Conservation (phyloP, 2,329 filamentous ascomycete species). For the Monilinia laxa region DNA sequence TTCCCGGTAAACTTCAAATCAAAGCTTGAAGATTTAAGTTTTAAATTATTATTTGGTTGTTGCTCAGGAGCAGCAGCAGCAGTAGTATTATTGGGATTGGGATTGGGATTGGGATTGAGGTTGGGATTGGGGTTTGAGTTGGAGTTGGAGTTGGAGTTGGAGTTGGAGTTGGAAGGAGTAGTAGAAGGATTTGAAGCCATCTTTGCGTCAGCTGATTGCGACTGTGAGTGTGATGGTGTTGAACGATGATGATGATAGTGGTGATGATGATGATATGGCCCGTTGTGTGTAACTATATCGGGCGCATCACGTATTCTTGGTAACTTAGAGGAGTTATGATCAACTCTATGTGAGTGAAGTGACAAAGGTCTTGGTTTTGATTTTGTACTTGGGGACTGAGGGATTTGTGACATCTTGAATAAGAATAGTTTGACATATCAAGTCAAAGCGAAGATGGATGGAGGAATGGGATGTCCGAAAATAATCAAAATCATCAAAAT, state of each 20-base stretch:
- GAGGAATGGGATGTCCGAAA: neutral
- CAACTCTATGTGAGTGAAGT: slow-evolving; percentile 25
- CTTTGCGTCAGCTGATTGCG: slow-evolving; percentile 17
- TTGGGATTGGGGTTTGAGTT: neutral
- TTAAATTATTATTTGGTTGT: slow-evolving; percentile 11
- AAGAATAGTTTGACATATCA: slow-evolving; percentile 22
- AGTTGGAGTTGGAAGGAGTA: no score
- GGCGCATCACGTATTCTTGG: slow-evolving; percentile 25
- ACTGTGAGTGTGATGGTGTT: neutral
- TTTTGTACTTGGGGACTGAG: slow-evolving; percentile 16
- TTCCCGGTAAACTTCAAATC: slow-evolving; percentile 24
- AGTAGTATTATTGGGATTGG: neutral
- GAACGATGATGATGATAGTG: slow-evolving; percentile 9
- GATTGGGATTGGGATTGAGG: no score
- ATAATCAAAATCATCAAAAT: neutral
- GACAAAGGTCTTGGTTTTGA: slow-evolving; percentile 21
- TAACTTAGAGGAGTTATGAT: slow-evolving; percentile 25
- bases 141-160: no score
- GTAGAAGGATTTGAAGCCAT: neutral
- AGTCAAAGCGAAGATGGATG: slow-evolving; percentile 7
- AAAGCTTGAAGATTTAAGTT: slow-evolving; percentile 24
- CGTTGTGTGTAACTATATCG: slow-evolving; percentile 19
- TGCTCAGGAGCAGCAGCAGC: neutral
- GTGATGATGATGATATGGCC: neutral
- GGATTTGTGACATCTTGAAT: slow-evolving; percentile 24